Evolutionary conservation across 148 eudicot species (phyloP).

Genomic region (Chenopodium album): DNA sequence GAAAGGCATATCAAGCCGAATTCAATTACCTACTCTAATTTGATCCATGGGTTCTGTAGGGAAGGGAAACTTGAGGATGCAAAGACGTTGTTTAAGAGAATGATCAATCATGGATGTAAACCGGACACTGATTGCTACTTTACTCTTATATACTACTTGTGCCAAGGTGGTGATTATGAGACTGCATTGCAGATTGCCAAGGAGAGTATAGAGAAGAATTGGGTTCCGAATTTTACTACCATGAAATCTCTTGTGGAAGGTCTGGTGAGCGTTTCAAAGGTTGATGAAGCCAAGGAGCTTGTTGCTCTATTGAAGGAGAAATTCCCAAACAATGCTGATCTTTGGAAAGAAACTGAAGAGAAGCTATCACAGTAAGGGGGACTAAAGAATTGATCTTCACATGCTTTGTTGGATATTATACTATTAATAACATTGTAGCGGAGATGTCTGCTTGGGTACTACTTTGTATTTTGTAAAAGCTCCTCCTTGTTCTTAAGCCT

Average conservation of each 20-base stretch:
- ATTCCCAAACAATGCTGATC: conserved; percentile 51
- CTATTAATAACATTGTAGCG: conserved; percentile 13
- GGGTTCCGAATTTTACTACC: conserved; percentile 69
- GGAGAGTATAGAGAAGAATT: conserved; percentile 58
- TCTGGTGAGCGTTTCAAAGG: conserved; percentile 55
- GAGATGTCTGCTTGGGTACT: neutral
- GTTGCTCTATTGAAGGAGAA: conserved; percentile 60
- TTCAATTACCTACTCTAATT: conserved; percentile 40
- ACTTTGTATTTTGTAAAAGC: neutral
- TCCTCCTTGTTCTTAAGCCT: neutral
- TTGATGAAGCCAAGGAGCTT: conserved; percentile 72
- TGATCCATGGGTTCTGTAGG: conserved; percentile 76
- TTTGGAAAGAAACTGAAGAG: conserved; percentile 75
- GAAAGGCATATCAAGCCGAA: conserved; percentile 61
- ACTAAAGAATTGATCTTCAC: neutral
- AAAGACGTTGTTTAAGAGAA: conserved; percentile 50
- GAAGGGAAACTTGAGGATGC: conserved; percentile 81
- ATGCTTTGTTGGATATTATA: conserved; percentile 11
- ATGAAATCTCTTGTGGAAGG: conserved; percentile 82
- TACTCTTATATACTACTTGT: conserved; percentile 59
- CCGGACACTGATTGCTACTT: conserved; percentile 62
- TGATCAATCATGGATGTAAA: conserved; percentile 43
- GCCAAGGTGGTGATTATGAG: conserved; percentile 66
- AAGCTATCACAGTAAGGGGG: conserved; percentile 41
- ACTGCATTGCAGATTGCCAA: conserved; percentile 51